These are phyloP conservation scores for Gnomoniopsis sp. DNA, from an alignment of 2,329 filamentous ascomycete species.

Conservation along the genomic window DNA sequence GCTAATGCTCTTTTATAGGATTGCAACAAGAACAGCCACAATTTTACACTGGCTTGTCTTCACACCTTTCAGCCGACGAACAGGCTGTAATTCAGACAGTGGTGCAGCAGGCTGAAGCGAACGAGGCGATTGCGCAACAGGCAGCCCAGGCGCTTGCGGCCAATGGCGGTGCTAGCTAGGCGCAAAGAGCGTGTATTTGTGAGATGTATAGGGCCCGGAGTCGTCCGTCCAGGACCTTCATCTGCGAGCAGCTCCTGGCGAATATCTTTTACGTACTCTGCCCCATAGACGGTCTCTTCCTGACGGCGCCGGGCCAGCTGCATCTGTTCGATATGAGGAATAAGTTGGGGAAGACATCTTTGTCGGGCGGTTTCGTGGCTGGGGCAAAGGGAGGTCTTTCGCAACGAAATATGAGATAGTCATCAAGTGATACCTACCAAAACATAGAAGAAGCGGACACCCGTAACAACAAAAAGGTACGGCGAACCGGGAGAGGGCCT, in stretches of 20 bases:
- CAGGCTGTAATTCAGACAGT: slow-evolving; percentile 77
- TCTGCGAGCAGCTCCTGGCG: background rate
- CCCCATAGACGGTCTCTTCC: background rate
- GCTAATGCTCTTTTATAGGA: slow-evolving; percentile 44
- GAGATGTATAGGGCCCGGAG: background rate
- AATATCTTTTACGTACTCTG: background rate
- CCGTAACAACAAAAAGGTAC: background rate
- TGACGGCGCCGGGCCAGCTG: background rate
- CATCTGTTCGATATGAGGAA: background rate
- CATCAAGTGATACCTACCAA: background rate
- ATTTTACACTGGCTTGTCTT: slow-evolving; percentile 77
- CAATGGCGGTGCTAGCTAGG: slow-evolving; percentile 20
- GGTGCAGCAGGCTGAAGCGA: slow-evolving; percentile 64
- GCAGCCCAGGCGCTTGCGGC: slow-evolving; percentile 24
- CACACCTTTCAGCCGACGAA: slow-evolving; percentile 75
- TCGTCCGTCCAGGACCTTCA: background rate
- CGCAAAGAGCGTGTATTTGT: background rate
- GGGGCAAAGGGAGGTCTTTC: background rate
- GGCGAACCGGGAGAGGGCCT: background rate
- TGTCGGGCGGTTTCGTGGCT: background rate
- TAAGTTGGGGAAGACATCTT: background rate
- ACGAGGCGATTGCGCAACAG: slow-evolving; percentile 38
- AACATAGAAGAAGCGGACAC: background rate
- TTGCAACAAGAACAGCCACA: slow-evolving; percentile 89
- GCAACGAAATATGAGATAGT: background rate